Percentiles rank a stretch among this genome's conserved stretches.
Conservation (phyloP, 441 rosid species). For the Erodium trifolium region DNA sequence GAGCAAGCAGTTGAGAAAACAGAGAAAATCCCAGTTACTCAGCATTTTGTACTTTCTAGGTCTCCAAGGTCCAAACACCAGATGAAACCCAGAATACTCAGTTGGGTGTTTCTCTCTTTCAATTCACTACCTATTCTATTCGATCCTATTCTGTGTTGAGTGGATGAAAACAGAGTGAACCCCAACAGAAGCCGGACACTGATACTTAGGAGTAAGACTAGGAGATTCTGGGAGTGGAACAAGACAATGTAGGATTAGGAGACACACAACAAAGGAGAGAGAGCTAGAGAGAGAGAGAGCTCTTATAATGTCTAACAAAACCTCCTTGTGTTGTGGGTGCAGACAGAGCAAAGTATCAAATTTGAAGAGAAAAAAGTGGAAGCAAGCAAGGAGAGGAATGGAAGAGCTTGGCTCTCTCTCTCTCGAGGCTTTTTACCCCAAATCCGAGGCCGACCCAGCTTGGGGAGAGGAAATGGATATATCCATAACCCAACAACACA, state of each 20-base stretch:
- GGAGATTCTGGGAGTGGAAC: conserved; percentile 38
- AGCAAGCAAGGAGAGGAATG: conserved; percentile 10
- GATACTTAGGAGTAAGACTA: conserved; percentile 34
- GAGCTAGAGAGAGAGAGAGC: conserved; percentile 13
- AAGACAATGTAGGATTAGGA: conserved; percentile 41
- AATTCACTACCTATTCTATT: conserved; percentile 14
- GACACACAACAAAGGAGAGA: conserved; percentile 13
- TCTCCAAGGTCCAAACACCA: conserved; percentile 11
- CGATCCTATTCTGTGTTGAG: not conserved
- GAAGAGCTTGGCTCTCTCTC: conserved; percentile 14
- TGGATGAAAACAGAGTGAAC: conserved; percentile 8
- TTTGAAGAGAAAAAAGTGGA: conserved; percentile 51
- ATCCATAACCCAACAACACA: too few species aligned
- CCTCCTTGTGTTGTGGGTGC: conserved; percentile 41
- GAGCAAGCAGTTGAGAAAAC: conserved; percentile 23
- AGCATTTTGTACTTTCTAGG: conserved; percentile 24
- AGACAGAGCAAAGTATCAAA: conserved; percentile 44
- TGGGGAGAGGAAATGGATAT: conserved; percentile 1
- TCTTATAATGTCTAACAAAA: conserved; percentile 18
- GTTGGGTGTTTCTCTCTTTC: conserved; percentile 15
- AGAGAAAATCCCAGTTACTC: conserved; percentile 22
- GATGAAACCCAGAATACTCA: conserved; percentile 25
- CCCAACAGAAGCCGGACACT: conserved; percentile 15
- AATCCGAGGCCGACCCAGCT: conserved; percentile 27
- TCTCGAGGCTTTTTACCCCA: conserved; percentile 28